A percentile compares a stretch with the other conserved stretches of the same genome.
phyloP scores from a whole-genome alignment of 371 early-diverging fungal species.

The Mucor plumbeus region DNA sequence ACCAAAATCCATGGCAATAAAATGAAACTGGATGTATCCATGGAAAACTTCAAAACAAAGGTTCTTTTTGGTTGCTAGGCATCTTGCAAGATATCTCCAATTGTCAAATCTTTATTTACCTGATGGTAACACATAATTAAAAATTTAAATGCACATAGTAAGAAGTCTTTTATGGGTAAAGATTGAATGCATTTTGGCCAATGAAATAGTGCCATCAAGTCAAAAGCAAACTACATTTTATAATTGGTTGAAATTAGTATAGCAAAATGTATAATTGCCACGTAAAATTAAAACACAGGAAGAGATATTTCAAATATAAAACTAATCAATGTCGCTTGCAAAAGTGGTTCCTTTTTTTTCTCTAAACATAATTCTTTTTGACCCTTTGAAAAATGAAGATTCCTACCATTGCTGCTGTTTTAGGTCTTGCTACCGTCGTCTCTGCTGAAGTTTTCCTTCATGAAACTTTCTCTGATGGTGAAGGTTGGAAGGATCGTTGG shows the following conservation, averaged over 20 bases:
- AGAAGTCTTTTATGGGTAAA: not conserved
- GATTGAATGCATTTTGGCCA: slow-evolving; percentile 1
- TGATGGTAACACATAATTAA: slow-evolving; percentile 1
- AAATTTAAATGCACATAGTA: slow-evolving; percentile 3
- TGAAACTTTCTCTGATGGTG: slow-evolving; percentile 82
- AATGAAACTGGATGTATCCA: not conserved
- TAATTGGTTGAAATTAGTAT: slow-evolving; percentile 4
- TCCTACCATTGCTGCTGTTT: slow-evolving; percentile 59
- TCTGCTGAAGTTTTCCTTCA: slow-evolving; percentile 83
- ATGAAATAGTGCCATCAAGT: not conserved
- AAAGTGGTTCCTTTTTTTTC: slow-evolving; percentile 8
- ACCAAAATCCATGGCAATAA: not conserved
- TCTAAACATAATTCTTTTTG: not conserved
- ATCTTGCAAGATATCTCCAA: not conserved
- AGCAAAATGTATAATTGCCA: slow-evolving; percentile 7
- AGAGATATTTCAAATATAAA: slow-evolving; percentile 8
- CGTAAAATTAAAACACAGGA: slow-evolving; percentile 14
- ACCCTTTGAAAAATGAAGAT: slow-evolving; percentile 54
- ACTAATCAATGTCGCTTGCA: not conserved
- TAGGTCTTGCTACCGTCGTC: slow-evolving; percentile 69
- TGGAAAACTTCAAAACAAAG: not conserved
- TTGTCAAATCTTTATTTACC: not conserved
- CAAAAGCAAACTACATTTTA: not conserved
- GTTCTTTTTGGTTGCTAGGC: not conserved
- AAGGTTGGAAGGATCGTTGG: slow-evolving; percentile 77